These are phyloP conservation scores for Clausena lansium DNA, from an alignment of 345 rosid genomes.

Conservation along the genomic window DNA sequence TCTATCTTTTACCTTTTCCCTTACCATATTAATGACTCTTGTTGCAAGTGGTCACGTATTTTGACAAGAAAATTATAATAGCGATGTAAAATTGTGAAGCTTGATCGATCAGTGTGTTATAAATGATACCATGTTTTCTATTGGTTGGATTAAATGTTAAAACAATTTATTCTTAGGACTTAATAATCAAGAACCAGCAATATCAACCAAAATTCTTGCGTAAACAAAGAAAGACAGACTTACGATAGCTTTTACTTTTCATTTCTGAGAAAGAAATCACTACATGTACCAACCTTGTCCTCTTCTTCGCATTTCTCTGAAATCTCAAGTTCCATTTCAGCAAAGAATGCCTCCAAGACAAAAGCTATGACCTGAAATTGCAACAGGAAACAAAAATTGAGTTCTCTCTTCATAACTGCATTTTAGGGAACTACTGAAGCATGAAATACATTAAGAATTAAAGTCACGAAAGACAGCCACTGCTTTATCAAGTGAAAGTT, in stretches of 20 bases:
- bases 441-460: not conserved
- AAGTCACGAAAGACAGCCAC: not conserved
- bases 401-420: not conserved
- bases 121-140: not conserved
- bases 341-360: conserved; percentile 96
- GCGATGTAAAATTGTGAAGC: not conserved
- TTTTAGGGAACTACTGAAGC: not conserved
- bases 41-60: no score
- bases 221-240: not conserved
- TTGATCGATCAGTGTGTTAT: not conserved
- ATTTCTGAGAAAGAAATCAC: not conserved
- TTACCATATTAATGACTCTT: no score
- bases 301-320: conserved; percentile 51
- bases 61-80: not conserved
- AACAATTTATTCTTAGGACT: not conserved
- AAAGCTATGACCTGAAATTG: conserved; percentile 82
- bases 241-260: not conserved
- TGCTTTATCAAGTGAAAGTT: conserved; percentile 1
- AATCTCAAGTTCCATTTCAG: conserved; percentile 88
- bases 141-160: not conserved
- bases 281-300: conserved; percentile 46
- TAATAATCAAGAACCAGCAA: not conserved
- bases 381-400: conserved; percentile 13
- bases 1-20: no score
- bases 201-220: not conserved